Conservation (phyloP, 371 early-diverging fungal species). For the Mucor sp. region DNA sequence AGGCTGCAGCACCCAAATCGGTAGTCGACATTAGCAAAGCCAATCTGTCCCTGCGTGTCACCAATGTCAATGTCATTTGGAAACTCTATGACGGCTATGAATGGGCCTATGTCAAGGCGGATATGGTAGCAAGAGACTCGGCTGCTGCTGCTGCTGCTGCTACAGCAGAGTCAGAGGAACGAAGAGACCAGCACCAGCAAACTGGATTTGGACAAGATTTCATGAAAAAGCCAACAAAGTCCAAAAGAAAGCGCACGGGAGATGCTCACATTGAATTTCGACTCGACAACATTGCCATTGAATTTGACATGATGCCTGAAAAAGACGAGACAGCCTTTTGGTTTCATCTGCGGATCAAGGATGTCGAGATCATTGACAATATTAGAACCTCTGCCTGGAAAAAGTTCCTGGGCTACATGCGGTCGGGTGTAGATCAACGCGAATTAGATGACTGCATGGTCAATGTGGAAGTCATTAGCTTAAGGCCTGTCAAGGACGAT, state of each 20-base stretch:
- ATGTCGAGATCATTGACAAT: slow-evolving; percentile 81
- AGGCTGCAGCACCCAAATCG: slow-evolving; percentile 20
- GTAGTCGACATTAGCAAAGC: slow-evolving; percentile 33
- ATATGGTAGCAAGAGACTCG: slow-evolving; percentile 9
- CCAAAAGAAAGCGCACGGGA: background rate
- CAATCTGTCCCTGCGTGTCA: slow-evolving; percentile 50
- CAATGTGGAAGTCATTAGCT: slow-evolving; percentile 60
- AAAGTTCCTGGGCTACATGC: slow-evolving; percentile 73
- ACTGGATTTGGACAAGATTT: slow-evolving; percentile 8
- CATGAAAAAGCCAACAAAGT: background rate
- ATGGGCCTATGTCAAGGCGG: slow-evolving; percentile 40
- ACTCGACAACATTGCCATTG: slow-evolving; percentile 52
- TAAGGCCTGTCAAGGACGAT: slow-evolving; percentile 59
- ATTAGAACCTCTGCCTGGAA: slow-evolving; percentile 76
- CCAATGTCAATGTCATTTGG: slow-evolving; percentile 64
- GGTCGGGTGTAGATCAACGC: slow-evolving; percentile 48
- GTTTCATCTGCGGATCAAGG: slow-evolving; percentile 54
- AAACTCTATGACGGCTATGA: slow-evolving; percentile 68
- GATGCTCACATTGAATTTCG: slow-evolving; percentile 59
- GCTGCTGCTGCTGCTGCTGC: background rate
- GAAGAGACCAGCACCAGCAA: background rate
- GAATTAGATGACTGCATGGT: slow-evolving; percentile 72
- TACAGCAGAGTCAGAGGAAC: background rate
- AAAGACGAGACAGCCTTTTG: slow-evolving; percentile 52
- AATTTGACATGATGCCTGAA: slow-evolving; percentile 60